These are phyloP conservation scores for Alternaria triticina DNA, from an alignment of 2,329 filamentous ascomycete species.

Conservation along the genomic window DNA sequence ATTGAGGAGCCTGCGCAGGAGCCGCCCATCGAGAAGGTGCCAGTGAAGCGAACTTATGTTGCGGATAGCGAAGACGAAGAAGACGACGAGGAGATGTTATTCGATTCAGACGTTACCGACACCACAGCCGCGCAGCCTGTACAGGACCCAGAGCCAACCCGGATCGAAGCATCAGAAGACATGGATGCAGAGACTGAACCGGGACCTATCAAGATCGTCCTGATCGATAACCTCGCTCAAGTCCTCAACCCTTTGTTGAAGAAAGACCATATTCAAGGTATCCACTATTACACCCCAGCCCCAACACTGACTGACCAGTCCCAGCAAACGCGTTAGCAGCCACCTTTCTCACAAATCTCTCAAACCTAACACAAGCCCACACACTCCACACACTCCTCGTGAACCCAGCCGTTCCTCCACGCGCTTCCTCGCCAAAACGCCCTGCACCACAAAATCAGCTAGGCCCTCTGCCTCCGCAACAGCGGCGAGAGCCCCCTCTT, in stretches of 20 bases:
- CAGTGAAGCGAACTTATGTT: constrained; percentile 32
- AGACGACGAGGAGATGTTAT: constrained; percentile 49
- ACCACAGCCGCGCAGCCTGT: neutral
- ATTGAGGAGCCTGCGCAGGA: constrained; percentile 1
- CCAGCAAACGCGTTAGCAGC: constrained; percentile 50
- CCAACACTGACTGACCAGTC: constrained; percentile 15
- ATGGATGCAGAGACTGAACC: neutral
- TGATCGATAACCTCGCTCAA: constrained; percentile 51
- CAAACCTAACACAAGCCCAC: constrained; percentile 46
- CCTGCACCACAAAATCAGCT: neutral
- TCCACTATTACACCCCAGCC: constrained; percentile 15
- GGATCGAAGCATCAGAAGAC: neutral
- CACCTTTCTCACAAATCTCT: constrained; percentile 51
- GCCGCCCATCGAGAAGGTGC: neutral
- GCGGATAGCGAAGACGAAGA: constrained; percentile 47
- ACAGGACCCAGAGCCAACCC: neutral
- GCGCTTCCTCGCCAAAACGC: constrained; percentile 4
- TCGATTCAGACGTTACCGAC: constrained; percentile 24
- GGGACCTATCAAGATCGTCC: constrained; percentile 34
- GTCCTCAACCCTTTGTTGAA: constrained; percentile 48
- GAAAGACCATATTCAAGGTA: constrained; percentile 47
- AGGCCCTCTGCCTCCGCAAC: constrained; percentile 8
- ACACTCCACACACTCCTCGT: constrained; percentile 50
- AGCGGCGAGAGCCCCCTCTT: constrained; percentile 19
- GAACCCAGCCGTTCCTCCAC: constrained; percentile 38